phyloP scores from a whole-genome alignment of 164 flowering plant genomes.

The Berberis vulgaris region DNA sequence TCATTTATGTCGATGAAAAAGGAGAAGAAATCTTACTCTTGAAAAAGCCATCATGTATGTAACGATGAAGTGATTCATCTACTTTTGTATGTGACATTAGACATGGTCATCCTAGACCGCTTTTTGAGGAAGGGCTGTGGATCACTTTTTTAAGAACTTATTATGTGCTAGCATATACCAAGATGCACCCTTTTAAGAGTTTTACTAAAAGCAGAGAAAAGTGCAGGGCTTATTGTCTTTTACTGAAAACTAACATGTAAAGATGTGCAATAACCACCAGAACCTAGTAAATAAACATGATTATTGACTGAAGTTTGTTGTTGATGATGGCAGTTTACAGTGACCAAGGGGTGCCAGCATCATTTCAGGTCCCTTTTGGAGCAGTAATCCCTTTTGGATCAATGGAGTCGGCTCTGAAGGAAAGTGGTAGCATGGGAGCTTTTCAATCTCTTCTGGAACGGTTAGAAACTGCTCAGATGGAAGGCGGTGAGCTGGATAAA shows the following conservation, averaged over 20 bases:
- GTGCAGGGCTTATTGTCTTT: neutral
- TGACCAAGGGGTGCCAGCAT: slow-evolving; percentile 76
- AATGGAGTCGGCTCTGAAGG: slow-evolving; percentile 59
- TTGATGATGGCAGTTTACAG: slow-evolving; percentile 43
- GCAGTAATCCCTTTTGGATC: slow-evolving; percentile 81
- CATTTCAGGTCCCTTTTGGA: slow-evolving; percentile 68
- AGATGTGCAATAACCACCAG: neutral
- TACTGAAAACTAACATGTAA: neutral
- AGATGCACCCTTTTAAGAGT: no score
- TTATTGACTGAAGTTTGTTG: neutral
- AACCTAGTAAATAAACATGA: neutral
- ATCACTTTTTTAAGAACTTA: no score
- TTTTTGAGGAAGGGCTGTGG: no score
- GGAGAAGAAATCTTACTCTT: no score
- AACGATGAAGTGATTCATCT: no score
- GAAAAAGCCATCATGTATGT: no score
- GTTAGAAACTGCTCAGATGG: slow-evolving; percentile 62
- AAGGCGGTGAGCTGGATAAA: slow-evolving; percentile 58
- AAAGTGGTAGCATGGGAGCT: slow-evolving; percentile 33
- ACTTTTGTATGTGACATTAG: no score
- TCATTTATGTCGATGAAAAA: no score
- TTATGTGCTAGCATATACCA: no score
- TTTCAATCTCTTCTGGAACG: slow-evolving; percentile 42
- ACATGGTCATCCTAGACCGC: no score
- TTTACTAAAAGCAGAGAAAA: no score